Evolutionary conservation across 2,329 filamentous ascomycete species (phyloP).

Genomic region (Fusarium solani-melongenae): DNA sequence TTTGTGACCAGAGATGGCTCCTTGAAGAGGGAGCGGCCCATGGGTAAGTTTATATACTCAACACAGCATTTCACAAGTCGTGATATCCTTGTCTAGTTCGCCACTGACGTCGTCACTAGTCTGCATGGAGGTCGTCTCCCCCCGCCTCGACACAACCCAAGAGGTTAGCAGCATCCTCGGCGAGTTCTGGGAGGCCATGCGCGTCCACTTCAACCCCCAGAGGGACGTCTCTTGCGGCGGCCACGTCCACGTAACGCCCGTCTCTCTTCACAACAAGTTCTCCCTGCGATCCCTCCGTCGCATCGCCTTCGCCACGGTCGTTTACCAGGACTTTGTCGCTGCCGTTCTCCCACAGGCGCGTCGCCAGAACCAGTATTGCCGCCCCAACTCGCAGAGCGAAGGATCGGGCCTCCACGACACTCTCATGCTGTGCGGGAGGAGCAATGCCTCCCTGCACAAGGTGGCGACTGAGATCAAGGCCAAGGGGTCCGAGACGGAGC

Average conservation of each 20-base stretch:
- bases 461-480: slow-evolving; percentile 47
- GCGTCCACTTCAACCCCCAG: slow-evolving; percentile 53
- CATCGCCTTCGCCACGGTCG: slow-evolving; percentile 51
- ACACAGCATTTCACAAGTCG: background rate
- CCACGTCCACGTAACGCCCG: slow-evolving; percentile 54
- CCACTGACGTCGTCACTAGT: slow-evolving; percentile 41
- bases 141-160: slow-evolving; percentile 50
- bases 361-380: slow-evolving; percentile 51
- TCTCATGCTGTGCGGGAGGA: slow-evolving; percentile 41
- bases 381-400: slow-evolving; percentile 46
- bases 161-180: slow-evolving; percentile 47
- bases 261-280: slow-evolving; percentile 49
- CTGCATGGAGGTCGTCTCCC: slow-evolving; percentile 56
- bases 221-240: slow-evolving; percentile 51
- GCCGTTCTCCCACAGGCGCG: slow-evolving; percentile 48
- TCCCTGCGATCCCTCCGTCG: slow-evolving; percentile 49
- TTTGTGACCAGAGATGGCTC: slow-evolving; percentile 55
- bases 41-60: slow-evolving; percentile 42
- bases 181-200: slow-evolving; percentile 56
- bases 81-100: background rate
- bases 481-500: slow-evolving; percentile 42
- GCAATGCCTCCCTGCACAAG: slow-evolving; percentile 39
- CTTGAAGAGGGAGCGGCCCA: slow-evolving; percentile 50
- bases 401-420: slow-evolving; percentile 46
- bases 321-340: slow-evolving; percentile 50